phyloP scores from a whole-genome alignment of 306 rosid genomes.

The Senna siamea region DNA sequence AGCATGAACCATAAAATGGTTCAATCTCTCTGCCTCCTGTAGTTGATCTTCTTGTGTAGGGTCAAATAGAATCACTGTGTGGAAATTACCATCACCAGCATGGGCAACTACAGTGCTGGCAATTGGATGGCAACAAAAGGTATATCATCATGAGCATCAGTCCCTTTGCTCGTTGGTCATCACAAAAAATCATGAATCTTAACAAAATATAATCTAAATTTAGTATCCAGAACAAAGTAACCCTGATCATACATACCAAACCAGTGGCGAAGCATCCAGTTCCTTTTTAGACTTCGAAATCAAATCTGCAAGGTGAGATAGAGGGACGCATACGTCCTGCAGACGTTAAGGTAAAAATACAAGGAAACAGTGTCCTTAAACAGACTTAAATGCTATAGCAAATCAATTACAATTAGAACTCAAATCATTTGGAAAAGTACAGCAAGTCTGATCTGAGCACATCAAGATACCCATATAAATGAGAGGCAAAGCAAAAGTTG shows the following conservation, averaged over 20 bases:
- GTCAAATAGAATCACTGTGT: constrained; percentile 75
- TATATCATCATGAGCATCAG: constrained; percentile 28
- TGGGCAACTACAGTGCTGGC: constrained; percentile 87
- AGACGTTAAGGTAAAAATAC: constrained; percentile 24
- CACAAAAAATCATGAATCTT: constrained; percentile 28
- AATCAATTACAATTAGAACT: constrained; percentile 21
- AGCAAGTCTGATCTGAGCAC: constrained; percentile 2
- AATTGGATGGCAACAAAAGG: constrained; percentile 34
- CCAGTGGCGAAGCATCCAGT: constrained; percentile 78
- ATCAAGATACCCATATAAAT: constrained; percentile 7
- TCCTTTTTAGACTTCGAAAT: constrained; percentile 80
- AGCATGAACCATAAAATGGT: constrained; percentile 82
- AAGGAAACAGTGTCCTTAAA: neutral
- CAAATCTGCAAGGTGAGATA: constrained; percentile 85
- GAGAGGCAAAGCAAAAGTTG: neutral
- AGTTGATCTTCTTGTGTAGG: constrained; percentile 72
- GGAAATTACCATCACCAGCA: constrained; percentile 99
- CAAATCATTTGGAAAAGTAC: neutral
- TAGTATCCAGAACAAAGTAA: constrained; percentile 27
- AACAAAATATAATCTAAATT: constrained; percentile 14
- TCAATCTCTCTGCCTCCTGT: constrained; percentile 81
- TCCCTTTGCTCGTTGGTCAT: constrained; percentile 21
- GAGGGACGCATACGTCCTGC: constrained; percentile 95
- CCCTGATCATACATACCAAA: constrained; percentile 65
- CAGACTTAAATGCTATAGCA: constrained; percentile 5